Evolutionary conservation across 164 flowering plant genomes (phyloP), one percentile per base, ranked within the genome.

Genomic region (Chimonanthus praecox): DNA sequence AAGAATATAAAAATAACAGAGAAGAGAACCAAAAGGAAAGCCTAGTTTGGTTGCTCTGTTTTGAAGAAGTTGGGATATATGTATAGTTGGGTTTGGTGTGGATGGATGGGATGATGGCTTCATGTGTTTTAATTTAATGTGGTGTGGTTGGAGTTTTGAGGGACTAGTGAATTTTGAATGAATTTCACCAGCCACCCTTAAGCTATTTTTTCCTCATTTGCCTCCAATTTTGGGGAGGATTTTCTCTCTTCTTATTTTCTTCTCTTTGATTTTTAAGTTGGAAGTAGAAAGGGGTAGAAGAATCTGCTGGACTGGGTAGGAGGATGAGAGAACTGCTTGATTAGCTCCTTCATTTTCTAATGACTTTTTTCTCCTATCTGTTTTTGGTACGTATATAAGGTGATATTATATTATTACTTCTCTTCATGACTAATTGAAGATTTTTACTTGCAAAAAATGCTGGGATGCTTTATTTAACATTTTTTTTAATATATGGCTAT

Each of bases 41-140:
- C 70, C 74, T 75, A 76, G 74, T 67, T 71, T 67, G 16, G 5
- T 45, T 46, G 73, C 43, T 67, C 51, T 69, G 64, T 67, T 58
- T 72, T 74, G 76, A 74, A 75, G 66, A 66, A 74, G 21, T 74
- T 79, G 84, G 78, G 71, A 15, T 72, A 33, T 33, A 68, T 80
- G 85, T 76, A 84, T 82, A 79, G 82, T 79, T 78, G 76, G 74
- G 71, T 67, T 76, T 80, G 77, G 70, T 61, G 74, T 83, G 78
- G 76, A 70, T 83, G 78, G 76, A 70, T 67, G 44, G 49, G 68
- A 66, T 66, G 68, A 47, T 78, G 79, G 73, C 60, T 76, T 44
- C 63, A 49, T 65, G 20, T 66, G n/a, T 5, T 66, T 10, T 33
- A 4, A 66, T 44, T 5, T 44, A 13, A 5, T 13, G 70, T 76